Evolutionary conservation across 257 asterid species (phyloP).

Genomic region (Solanum bukasovii): DNA sequence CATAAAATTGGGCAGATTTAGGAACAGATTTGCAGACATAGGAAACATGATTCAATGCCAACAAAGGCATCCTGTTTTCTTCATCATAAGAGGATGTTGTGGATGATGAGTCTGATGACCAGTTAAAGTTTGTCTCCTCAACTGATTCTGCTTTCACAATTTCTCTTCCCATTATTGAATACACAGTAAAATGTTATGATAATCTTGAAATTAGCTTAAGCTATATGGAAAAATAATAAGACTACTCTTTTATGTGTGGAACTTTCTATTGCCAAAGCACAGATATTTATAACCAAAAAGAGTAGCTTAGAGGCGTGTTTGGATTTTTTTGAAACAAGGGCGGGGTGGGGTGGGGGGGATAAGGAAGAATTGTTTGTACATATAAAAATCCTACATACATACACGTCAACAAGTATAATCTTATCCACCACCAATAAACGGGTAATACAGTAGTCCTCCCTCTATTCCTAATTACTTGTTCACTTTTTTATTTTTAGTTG

Average conservation of each 20-base stretch:
- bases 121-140: background rate
- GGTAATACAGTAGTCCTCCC: too few relatives aligned
- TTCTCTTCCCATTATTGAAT: background rate
- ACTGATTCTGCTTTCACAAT: background rate
- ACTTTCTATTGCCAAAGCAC: background rate
- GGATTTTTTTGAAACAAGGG: background rate
- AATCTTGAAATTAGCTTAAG: background rate
- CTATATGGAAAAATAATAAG: background rate
- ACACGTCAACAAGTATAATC: background rate
- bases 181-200: background rate
- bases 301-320: background rate
- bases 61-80: conserved; percentile 22
- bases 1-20: conserved; percentile 46
- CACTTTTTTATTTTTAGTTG: too few relatives aligned
- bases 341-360: background rate
- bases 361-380: background rate
- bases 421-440: background rate
- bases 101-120: background rate
- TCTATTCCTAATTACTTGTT: too few relatives aligned
- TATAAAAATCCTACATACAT: background rate
- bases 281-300: background rate
- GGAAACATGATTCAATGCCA: conserved; percentile 67
- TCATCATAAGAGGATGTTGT: background rate
- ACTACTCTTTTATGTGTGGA: background rate
- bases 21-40: conserved; percentile 57